Evolutionary conservation across 768 basidiomycete genomes (phyloP), one percentile per base, ranked within the genome.

Genomic region (Calocybe indica): DNA sequence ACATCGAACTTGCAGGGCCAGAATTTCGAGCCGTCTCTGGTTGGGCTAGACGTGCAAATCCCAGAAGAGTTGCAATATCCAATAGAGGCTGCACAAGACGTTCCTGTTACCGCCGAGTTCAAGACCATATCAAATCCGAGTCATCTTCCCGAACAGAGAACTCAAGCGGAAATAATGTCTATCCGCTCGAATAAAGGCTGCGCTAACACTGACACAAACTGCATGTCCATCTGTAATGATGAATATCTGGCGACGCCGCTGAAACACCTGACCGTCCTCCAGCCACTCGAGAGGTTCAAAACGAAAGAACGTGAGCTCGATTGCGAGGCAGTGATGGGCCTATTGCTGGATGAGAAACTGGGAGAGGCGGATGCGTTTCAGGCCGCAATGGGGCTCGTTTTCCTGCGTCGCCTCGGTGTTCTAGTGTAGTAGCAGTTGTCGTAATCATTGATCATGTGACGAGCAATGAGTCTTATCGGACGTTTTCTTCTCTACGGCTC

Each of bases 311-410:
- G 62, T 31, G 52, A 47, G 3, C 45, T 59, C 54, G 49, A 51
- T 29, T 49, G 59, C 43, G 51, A 58, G 13, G 54, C 52, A 28
- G 47, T 72, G 36, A 52, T 65, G 39, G 57, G 61, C 22, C 58
- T 58, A 15, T 53, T 74, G 48, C 54, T 72, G 6, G 64, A 70
- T 48, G 63, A 67, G 32, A 56, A 54, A 8, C 55, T 74, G 36
- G 61, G 58, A 5, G 49, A 47, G 32, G 57, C 58, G 14, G 70
- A 71, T 47, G 69, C 74, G 14, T 75, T 77, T 50, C 66, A 69
- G 48, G 73, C 70, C n/a, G 69, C 75, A 7, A 75, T 77, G 72
- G 72, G 72, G 14, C 57, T 76, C 30, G 65, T 71, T 5, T 64
- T 71, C 40, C 56, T 72, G 47, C 67, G 69, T 11, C 62, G 64